These are phyloP conservation scores for Oehlia diaphana DNA, from an alignment of 192 early-diverging fungal species.

Conservation along the genomic window DNA sequence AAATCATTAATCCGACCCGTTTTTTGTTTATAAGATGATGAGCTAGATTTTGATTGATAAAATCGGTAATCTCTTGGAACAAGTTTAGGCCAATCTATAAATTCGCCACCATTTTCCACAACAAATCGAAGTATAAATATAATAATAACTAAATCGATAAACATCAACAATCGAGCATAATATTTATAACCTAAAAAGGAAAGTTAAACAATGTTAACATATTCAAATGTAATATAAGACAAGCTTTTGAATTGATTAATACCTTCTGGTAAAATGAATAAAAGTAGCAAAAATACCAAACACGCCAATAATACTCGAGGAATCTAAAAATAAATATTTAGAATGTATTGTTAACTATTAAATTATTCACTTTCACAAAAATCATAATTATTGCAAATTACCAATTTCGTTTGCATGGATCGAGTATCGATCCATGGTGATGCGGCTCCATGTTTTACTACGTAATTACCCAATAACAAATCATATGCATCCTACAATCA, in stretches of 20 bases:
- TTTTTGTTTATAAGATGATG: background rate
- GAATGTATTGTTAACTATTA: conserved; percentile 21
- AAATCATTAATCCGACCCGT: conserved; percentile 2
- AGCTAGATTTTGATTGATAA: background rate
- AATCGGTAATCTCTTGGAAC: conserved; percentile 32
- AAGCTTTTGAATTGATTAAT: background rate
- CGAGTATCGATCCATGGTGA: conserved; percentile 59
- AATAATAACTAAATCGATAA: conserved; percentile 51
- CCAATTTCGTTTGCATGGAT: conserved; percentile 56
- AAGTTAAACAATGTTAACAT: conserved; percentile 25
- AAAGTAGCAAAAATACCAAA: background rate
- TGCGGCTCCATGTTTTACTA: conserved; percentile 33
- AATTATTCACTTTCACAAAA: background rate
- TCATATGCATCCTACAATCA: conserved; percentile 76
- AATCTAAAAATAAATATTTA: conserved; percentile 40
- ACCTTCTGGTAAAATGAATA: background rate
- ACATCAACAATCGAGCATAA: conserved; percentile 43
- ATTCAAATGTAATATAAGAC: conserved; percentile 15
- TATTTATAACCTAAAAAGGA: background rate
- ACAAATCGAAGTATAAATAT: conserved; percentile 44
- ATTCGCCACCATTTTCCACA: conserved; percentile 46
- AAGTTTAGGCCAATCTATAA: conserved; percentile 55
- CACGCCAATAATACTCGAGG: conserved; percentile 35
- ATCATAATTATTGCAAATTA: conserved; percentile 29
- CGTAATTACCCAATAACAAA: conserved; percentile 76